A percentile compares a stretch with the other conserved stretches of the same genome.
These are phyloP conservation scores for Leccinum barrowsii DNA, from an alignment of 768 basidiomycete species.

Conservation along the genomic window DNA sequence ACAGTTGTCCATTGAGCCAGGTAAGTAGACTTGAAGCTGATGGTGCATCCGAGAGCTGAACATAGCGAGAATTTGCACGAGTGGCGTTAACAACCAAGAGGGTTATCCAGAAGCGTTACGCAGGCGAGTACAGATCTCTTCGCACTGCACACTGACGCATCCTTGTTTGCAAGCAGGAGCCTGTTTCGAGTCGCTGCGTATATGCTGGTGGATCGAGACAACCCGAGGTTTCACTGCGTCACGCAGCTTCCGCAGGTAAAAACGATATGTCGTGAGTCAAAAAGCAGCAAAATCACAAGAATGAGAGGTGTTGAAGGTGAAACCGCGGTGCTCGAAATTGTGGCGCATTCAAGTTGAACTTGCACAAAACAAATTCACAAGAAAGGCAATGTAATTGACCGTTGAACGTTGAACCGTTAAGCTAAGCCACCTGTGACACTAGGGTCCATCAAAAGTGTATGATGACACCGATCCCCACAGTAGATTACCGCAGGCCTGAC, in stretches of 20 bases:
- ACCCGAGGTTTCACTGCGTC: neutral
- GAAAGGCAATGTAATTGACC: neutral
- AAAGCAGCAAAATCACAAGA: too few species aligned
- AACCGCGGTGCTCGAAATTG: neutral
- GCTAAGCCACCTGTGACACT: too few species aligned
- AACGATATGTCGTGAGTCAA: neutral
- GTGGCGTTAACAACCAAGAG: slow-evolving; percentile 4
- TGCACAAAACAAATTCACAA: neutral
- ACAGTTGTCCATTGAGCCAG: neutral
- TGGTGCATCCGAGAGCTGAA: neutral
- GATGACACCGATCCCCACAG: too few species aligned
- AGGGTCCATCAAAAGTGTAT: too few species aligned
- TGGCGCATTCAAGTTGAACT: neutral
- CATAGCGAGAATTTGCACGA: neutral
- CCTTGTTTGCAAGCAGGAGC: neutral
- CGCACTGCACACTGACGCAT: neutral
- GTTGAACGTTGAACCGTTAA: too few species aligned
- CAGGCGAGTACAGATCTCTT: slow-evolving; percentile 10
- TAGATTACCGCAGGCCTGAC: too few species aligned
- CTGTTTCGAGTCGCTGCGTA: neutral
- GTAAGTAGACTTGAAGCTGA: neutral
- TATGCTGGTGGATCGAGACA: neutral
- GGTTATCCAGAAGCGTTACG: neutral
- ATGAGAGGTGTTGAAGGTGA: neutral
- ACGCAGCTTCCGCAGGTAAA: too few species aligned